These are phyloP conservation scores for Erythrophleum fordii DNA, from an alignment of 306 rosid genomes.

Conservation along the genomic window DNA sequence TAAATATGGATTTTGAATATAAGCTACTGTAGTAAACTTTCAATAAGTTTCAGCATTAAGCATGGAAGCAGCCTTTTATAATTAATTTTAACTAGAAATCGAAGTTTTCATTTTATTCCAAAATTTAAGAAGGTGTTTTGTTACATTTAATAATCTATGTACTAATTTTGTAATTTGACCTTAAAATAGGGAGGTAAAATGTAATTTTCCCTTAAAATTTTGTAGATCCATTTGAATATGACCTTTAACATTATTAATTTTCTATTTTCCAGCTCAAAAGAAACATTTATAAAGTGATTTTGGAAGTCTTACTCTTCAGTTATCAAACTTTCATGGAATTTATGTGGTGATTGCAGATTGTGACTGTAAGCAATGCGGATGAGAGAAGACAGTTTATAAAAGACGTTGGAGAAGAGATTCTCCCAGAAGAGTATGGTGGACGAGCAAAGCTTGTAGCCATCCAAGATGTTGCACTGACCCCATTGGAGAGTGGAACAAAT, in stretches of 20 bases:
- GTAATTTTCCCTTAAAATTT: not conserved
- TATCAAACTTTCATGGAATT: constrained; percentile 4
- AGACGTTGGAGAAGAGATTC: constrained; percentile 76
- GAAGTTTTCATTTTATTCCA: no score
- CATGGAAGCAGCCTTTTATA: no score
- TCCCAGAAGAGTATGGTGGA: constrained; percentile 91
- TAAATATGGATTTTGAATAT: no score
- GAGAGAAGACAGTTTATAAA: constrained; percentile 57
- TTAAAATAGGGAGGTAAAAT: not conserved
- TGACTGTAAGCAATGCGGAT: constrained; percentile 71
- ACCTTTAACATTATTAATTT: not conserved
- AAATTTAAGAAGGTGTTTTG: no score
- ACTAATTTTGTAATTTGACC: no score
- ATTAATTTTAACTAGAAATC: no score
- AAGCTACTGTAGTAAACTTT: no score
- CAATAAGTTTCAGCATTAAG: no score
- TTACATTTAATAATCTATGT: no score
- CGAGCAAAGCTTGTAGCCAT: constrained; percentile 62
- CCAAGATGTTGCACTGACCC: constrained; percentile 62
- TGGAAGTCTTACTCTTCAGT: not conserved
- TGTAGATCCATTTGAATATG: not conserved
- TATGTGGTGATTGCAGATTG: constrained; percentile 64
- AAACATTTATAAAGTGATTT: not conserved
- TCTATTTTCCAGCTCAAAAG: not conserved
- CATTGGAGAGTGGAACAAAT: constrained; percentile 48